Conservation (phyloP, 306 rosid genomes). For the Bauhinia variegata region DNA sequence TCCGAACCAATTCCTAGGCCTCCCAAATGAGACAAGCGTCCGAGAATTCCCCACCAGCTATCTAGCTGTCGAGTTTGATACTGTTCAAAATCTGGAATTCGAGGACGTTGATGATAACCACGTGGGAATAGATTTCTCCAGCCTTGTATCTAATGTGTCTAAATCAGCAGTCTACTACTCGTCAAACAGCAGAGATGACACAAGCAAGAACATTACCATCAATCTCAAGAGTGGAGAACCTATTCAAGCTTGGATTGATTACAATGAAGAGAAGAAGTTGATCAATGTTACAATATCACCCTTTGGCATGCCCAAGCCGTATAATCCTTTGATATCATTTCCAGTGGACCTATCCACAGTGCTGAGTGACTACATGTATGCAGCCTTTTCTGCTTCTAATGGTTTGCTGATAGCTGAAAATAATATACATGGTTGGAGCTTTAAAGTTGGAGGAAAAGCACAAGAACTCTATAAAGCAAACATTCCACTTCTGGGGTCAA, state of each 20-base stretch:
- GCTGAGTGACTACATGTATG: conserved; percentile 34
- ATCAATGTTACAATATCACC: conserved; percentile 33
- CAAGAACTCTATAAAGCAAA: conserved; percentile 24
- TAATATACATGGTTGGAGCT: conserved; percentile 43
- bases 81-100: conserved; percentile 29
- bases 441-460: conserved; percentile 38
- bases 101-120: conserved; percentile 44
- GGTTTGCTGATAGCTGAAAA: conserved; percentile 38
- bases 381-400: conserved; percentile 45
- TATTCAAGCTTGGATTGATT: conserved; percentile 40
- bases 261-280: conserved; percentile 31
- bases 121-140: conserved; percentile 34
- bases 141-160: conserved; percentile 25
- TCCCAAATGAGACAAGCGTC: conserved; percentile 36
- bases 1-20: conserved; percentile 37
- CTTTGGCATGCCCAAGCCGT: conserved; percentile 34
- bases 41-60: conserved; percentile 13
- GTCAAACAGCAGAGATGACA: not conserved
- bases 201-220: conserved; percentile 12
- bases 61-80: conserved; percentile 40
- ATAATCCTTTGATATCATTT: conserved; percentile 35
- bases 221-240: conserved; percentile 32
- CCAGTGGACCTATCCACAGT: conserved; percentile 33
- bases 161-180: conserved; percentile 32
- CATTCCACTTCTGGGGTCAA: conserved; percentile 30